These are phyloP conservation scores for Eucalyptus curtisii DNA, from an alignment of 345 rosid species.

Conservation along the genomic window DNA sequence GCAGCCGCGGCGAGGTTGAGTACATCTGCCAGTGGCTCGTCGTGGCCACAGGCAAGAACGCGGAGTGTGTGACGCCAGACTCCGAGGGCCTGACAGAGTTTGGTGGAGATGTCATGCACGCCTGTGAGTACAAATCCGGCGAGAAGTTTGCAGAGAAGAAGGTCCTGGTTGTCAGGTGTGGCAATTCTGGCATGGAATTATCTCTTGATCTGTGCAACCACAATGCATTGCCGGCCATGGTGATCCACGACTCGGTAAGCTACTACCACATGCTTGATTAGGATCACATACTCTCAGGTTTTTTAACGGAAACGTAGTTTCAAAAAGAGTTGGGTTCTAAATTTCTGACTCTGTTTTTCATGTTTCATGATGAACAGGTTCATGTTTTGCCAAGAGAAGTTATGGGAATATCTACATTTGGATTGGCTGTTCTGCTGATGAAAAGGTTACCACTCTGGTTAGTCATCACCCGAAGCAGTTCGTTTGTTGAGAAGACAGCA, in stretches of 20 bases:
- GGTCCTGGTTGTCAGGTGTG: slow-evolving; percentile 85
- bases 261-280: not conserved
- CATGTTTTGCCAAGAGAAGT: slow-evolving; percentile 88
- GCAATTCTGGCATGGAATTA: slow-evolving; percentile 96
- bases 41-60: slow-evolving; percentile 95
- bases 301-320: slow-evolving; percentile 38
- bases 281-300: slow-evolving; percentile 26
- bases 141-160: slow-evolving; percentile 47
- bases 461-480: slow-evolving; percentile 1
- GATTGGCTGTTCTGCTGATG: slow-evolving; percentile 43
- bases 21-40: slow-evolving; percentile 92
- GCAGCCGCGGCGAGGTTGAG: slow-evolving; percentile 44
- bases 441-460: slow-evolving; percentile 61
- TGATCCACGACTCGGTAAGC: slow-evolving; percentile 81
- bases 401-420: slow-evolving; percentile 62
- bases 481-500: not conserved
- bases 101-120: slow-evolving; percentile 63
- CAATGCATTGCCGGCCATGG: slow-evolving; percentile 65
- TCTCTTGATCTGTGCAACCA: slow-evolving; percentile 83
- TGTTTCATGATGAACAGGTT: slow-evolving; percentile 34
- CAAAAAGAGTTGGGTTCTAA: not conserved
- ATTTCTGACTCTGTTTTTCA: not conserved
- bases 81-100: slow-evolving; percentile 60
- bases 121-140: slow-evolving; percentile 72
- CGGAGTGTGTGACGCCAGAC: slow-evolving; percentile 66